These are phyloP conservation scores for Hyphodiscus hymeniophilus DNA, from an alignment of 495 filamentous ascomycete genomes.

Conservation along the genomic window DNA sequence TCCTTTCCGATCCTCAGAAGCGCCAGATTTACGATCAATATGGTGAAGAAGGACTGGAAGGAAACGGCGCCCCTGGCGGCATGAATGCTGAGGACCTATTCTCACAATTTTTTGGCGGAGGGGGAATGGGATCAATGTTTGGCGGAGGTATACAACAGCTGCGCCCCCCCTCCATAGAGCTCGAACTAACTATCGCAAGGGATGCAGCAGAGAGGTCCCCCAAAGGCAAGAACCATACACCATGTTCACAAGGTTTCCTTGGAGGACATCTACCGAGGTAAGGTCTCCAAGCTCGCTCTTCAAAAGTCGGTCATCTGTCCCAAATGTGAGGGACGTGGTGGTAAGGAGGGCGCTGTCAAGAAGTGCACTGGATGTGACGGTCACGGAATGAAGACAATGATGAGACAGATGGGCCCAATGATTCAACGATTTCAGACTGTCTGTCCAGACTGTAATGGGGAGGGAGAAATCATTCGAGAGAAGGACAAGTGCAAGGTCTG, in stretches of 20 bases:
- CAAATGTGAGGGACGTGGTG: conserved; percentile 90
- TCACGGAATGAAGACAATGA: conserved; percentile 98
- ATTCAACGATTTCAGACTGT: conserved; percentile 99
- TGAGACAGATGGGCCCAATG: conserved; percentile 99
- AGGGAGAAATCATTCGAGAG: conserved; percentile 91
- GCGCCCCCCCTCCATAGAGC: too few relatives aligned
- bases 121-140: conserved; percentile 75
- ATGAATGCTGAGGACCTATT: conserved; percentile 98
- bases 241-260: conserved; percentile 97
- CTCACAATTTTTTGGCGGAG: conserved; percentile 94
- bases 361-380: conserved; percentile 87
- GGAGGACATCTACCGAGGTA: conserved; percentile 96
- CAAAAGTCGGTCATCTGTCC: conserved; percentile 97
- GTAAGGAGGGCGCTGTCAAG: conserved; percentile 94
- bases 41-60: conserved; percentile 93
- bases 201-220: conserved; percentile 75
- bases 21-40: conserved; percentile 90
- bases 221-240: conserved; percentile 92
- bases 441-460: conserved; percentile 95
- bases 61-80: conserved; percentile 66
- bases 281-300: conserved; percentile 92
- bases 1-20: conserved; percentile 86
- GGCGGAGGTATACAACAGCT: conserved; percentile 78
- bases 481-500: conserved; percentile 95
- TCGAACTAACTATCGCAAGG: too few relatives aligned